These are phyloP conservation scores for Rhizopus delemar DNA, from an alignment of 371 early-diverging fungal species.

Conservation along the genomic window DNA sequence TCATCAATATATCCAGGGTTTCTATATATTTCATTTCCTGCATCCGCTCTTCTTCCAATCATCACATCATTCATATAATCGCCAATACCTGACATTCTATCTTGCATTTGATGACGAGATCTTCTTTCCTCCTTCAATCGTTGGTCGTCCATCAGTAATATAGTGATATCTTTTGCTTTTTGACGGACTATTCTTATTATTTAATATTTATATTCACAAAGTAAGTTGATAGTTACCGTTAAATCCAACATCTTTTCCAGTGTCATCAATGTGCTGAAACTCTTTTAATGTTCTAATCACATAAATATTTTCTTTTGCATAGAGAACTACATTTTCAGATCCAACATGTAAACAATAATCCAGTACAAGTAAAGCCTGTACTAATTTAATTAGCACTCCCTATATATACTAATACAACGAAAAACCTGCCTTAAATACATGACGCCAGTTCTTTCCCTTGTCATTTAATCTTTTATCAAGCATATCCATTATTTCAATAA, in stretches of 20 bases:
- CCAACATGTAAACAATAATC: constrained; percentile 82
- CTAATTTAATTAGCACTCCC: constrained; percentile 6
- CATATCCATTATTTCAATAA: constrained; percentile 96
- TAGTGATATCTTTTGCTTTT: constrained; percentile 89
- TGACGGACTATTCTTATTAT: constrained; percentile 71
- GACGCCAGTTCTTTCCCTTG: constrained; percentile 97
- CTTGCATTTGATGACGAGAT: constrained; percentile 62
- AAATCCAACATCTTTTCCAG: constrained; percentile 86
- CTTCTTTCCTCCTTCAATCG: constrained; percentile 77
- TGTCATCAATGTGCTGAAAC: constrained; percentile 93
- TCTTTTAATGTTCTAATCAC: constrained; percentile 94
- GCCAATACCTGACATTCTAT: constrained; percentile 55
- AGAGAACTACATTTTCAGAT: constrained; percentile 84
- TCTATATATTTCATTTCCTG: constrained; percentile 33
- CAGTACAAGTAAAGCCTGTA: constrained; percentile 56
- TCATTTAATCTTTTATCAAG: constrained; percentile 96
- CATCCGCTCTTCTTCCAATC: constrained; percentile 15
- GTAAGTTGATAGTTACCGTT: constrained; percentile 57
- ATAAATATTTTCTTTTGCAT: constrained; percentile 87
- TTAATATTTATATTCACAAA: neutral
- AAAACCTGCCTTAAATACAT: constrained; percentile 87
- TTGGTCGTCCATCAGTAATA: constrained; percentile 77
- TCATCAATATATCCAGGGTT: constrained; percentile 68
- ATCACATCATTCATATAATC: constrained; percentile 44
- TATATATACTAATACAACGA: neutral